A percentile compares a stretch with the other conserved stretches of the same genome.
These are phyloP conservation scores for Gossypium australe DNA, from an alignment of 345 rosid genomes.

Conservation along the genomic window DNA sequence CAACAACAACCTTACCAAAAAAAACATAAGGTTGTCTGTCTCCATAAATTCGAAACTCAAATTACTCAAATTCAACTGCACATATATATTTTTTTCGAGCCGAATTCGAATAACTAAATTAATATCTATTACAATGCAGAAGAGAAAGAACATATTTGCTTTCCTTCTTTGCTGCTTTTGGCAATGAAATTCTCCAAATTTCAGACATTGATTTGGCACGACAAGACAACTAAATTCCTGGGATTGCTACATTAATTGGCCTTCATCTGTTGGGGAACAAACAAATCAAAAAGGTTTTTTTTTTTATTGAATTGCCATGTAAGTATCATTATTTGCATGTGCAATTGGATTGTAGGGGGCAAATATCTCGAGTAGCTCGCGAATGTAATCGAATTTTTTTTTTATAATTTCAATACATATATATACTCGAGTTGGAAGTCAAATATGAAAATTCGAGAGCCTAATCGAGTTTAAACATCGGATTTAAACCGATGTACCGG, in stretches of 20 bases:
- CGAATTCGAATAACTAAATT: too few relatives aligned
- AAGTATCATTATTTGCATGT: neutral
- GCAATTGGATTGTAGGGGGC: too few relatives aligned
- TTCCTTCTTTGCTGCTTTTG: constrained; percentile 74
- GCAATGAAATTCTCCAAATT: constrained; percentile 26
- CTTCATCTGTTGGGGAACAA: neutral
- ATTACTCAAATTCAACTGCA: too few relatives aligned
- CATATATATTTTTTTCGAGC: too few relatives aligned
- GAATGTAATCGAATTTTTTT: too few relatives aligned
- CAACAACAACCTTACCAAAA: neutral
- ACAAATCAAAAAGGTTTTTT: neutral
- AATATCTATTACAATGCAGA: constrained; percentile 41
- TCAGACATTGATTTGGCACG: neutral
- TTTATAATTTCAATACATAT: too few relatives aligned
- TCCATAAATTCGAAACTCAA: constrained; percentile 27
- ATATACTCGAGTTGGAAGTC: too few relatives aligned
- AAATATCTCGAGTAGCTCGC: too few relatives aligned
- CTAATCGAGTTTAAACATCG: too few relatives aligned
- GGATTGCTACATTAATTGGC: too few relatives aligned
- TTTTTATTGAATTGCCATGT: neutral
- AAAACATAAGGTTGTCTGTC: constrained; percentile 25
- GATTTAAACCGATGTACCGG: constrained; percentile 56
- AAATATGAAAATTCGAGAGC: too few relatives aligned
- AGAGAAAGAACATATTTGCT: constrained; percentile 63
- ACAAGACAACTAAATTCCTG: too few relatives aligned